Conservation (phyloP, 2,329 filamentous ascomycete genomes). For the Trichoderma pleuroti region DNA sequence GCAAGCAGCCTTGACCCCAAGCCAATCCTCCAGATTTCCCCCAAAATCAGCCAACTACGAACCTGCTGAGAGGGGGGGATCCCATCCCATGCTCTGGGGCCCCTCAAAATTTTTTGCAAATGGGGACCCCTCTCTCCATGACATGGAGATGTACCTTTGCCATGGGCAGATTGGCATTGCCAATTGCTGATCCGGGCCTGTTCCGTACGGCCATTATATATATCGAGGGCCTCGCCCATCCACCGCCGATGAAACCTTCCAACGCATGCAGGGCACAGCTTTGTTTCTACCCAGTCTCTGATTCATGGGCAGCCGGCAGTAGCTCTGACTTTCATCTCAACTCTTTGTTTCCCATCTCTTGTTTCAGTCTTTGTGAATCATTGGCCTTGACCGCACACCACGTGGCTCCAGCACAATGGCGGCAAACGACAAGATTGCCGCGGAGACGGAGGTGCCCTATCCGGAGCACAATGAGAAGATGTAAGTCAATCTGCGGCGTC, state of each 20-base stretch:
- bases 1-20: neutral
- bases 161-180: neutral
- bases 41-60: neutral
- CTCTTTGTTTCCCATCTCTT: neutral
- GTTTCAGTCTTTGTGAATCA: conserved; percentile 1
- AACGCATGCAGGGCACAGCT: conserved; percentile 1
- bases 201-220: conserved; percentile 1
- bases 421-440: conserved; percentile 9
- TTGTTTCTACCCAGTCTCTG: neutral
- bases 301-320: neutral
- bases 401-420: conserved; percentile 10
- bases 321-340: neutral
- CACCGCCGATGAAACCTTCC: conserved; percentile 1
- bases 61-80: neutral
- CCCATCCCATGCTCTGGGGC: neutral
- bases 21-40: neutral
- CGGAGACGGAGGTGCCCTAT: conserved; percentile 7
- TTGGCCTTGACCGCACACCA: neutral
- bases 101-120: conserved; percentile 15
- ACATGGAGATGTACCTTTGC: neutral
- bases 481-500: neutral
- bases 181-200: neutral
- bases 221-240: conserved; percentile 4
- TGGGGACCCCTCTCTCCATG: neutral
- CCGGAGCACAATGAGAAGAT: conserved; percentile 16